Conservation (phyloP, 176 grass and related monocot genomes). For the Phyllostachys edulis region DNA sequence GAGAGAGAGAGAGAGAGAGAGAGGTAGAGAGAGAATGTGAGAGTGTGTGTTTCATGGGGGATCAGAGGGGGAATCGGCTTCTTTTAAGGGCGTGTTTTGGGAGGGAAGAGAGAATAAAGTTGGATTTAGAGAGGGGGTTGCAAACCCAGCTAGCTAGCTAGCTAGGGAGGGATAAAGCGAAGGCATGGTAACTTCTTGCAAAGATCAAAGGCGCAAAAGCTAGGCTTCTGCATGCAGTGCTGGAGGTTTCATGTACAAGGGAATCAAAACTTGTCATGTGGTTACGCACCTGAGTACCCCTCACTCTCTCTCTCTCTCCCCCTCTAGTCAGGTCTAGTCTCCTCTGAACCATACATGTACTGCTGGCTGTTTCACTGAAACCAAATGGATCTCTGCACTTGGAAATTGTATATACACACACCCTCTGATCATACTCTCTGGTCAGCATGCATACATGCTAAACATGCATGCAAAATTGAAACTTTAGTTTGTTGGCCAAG, state of each 20-base stretch:
- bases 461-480: not conserved
- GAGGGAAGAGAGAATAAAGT: slow-evolving; percentile 78
- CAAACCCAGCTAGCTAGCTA: not conserved
- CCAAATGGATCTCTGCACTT: not conserved
- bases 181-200: slow-evolving; percentile 99
- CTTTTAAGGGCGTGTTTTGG: slow-evolving; percentile 59
- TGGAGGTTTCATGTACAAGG: slow-evolving; percentile 58
- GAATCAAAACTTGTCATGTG: slow-evolving; percentile 37
- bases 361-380: not conserved
- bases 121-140: slow-evolving; percentile 52
- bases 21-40: not conserved
- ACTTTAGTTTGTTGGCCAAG: slow-evolving; percentile 6
- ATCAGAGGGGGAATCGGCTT: slow-evolving; percentile 61
- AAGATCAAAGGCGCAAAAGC: slow-evolving; percentile 96
- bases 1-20: not conserved
- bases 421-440: not conserved
- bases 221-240: slow-evolving; percentile 48
- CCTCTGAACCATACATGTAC: not conserved
- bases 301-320: not conserved
- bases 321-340: not conserved
- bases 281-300: not conserved
- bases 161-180: slow-evolving; percentile 53
- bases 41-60: slow-evolving; percentile 40
- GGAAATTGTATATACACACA: not conserved
- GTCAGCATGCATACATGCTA: not conserved